Evolutionary conservation across 805 yeast species (phyloP).

Genomic region (Cyberlindnera samutprakarnensis): DNA sequence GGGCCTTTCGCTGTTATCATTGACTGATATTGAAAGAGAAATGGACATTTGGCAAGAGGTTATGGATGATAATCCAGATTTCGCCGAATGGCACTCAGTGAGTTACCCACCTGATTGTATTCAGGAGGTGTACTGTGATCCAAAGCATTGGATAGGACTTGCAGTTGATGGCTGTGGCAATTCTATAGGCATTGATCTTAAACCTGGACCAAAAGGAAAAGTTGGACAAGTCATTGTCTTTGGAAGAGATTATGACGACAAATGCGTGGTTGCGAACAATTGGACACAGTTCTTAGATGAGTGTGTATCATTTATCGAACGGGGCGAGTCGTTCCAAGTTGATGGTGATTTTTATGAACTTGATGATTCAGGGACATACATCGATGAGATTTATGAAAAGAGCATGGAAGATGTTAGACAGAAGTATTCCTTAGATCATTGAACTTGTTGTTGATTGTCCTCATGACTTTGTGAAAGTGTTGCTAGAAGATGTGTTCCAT

Average conservation of each 20-base stretch:
- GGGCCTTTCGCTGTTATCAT: not conserved
- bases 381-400: constrained; percentile 1
- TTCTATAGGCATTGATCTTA: constrained; percentile 82
- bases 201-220: constrained; percentile 69
- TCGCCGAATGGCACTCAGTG: constrained; percentile 1
- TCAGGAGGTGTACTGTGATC: constrained; percentile 73
- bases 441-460: too few species aligned
- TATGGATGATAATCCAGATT: constrained; percentile 1
- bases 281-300: constrained; percentile 74
- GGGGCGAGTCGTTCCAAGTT: constrained; percentile 1
- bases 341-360: constrained; percentile 1
- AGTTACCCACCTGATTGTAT: constrained; percentile 68
- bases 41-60: constrained; percentile 2
- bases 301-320: constrained; percentile 1
- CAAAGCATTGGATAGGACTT: constrained; percentile 82
- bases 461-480: too few species aligned
- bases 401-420: constrained; percentile 1
- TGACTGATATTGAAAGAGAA: constrained; percentile 1
- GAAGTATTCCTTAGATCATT: not conserved
- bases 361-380: constrained; percentile 1
- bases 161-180: constrained; percentile 86
- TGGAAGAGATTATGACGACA: constrained; percentile 91
- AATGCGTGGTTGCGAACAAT: constrained; percentile 75
- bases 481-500: too few species aligned
- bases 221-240: constrained; percentile 90